Evolutionary conservation across 225 moss, liverwort and hornwort species (phyloP).

Genomic region (Thuidium tamariscinum): DNA sequence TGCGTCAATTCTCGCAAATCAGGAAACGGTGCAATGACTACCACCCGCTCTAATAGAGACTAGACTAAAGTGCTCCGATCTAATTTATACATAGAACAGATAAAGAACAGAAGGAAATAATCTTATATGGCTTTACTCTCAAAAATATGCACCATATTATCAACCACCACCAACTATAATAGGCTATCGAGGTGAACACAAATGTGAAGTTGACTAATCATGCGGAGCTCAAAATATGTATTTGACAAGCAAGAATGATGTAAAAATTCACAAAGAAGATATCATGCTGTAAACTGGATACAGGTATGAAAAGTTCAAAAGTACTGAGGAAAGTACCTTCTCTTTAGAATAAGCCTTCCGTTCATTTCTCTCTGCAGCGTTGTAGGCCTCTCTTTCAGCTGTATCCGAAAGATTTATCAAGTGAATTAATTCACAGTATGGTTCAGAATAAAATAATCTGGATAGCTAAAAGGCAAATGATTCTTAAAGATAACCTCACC

Average conservation of each 20-base stretch:
- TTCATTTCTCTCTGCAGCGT: slow-evolving; percentile 87
- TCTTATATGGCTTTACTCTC: background rate
- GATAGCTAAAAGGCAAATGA: background rate
- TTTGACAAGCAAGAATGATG: background rate
- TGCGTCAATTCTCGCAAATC: background rate
- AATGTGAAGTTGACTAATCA: background rate
- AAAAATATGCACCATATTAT: background rate
- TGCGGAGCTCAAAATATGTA: background rate
- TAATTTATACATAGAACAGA: background rate
- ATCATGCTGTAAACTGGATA: background rate
- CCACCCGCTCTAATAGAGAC: background rate
- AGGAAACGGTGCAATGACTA: background rate
- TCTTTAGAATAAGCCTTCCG: slow-evolving; percentile 76
- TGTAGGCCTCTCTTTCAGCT: slow-evolving; percentile 91
- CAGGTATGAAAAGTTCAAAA: background rate
- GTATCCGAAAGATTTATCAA: background rate
- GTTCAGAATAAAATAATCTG: background rate
- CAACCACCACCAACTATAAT: background rate
- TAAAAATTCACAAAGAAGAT: background rate
- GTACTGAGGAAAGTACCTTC: slow-evolving; percentile 40
- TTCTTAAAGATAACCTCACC: slow-evolving; percentile 3
- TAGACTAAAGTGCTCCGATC: background rate
- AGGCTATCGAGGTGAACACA: background rate
- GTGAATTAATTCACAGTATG: background rate
- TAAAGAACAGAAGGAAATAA: background rate